Conservation (phyloP, 108 stramenopile species). For the Thalassiosira profunda region DNA sequence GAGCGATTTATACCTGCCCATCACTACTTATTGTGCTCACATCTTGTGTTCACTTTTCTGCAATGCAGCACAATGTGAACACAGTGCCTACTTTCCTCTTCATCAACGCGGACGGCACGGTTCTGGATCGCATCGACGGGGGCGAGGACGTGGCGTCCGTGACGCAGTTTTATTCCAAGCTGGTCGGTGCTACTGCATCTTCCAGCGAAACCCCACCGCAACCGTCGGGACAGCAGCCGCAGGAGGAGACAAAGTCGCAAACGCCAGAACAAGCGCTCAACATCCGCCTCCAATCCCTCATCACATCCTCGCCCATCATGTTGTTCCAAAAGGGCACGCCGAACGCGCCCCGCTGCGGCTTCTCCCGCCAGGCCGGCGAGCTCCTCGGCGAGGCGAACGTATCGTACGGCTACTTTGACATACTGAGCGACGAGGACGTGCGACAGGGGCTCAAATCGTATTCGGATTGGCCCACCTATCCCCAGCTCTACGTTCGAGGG, state of each 20-base stretch:
- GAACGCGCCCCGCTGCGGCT: conserved; percentile 89
- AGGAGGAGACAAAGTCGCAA: background rate
- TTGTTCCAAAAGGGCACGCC: conserved; percentile 97
- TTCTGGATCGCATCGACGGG: conserved; percentile 88
- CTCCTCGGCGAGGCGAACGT: conserved; percentile 69
- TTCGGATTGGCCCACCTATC: conserved; percentile 96
- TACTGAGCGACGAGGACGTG: conserved; percentile 84
- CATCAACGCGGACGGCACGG: conserved; percentile 49
- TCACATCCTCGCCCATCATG: conserved; percentile 80
- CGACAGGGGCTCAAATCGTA: conserved; percentile 92
- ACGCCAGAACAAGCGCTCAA: conserved; percentile 34
- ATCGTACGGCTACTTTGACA: conserved; percentile 89
- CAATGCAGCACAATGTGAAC: conserved; percentile 60
- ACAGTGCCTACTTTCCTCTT: conserved; percentile 93
- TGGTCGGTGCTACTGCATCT: conserved; percentile 22
- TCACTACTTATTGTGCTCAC: background rate
- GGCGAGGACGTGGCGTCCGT: conserved; percentile 80
- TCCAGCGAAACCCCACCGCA: conserved; percentile 5
- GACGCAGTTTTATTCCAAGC: conserved; percentile 51
- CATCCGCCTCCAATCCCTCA: conserved; percentile 62
- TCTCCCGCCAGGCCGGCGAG: conserved; percentile 91
- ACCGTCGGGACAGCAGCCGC: background rate
- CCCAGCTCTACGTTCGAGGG: conserved; percentile 95
- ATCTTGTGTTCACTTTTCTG: background rate
- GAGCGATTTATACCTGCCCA: background rate